Percentiles rank a stretch among this genome's conserved stretches.
Conservation (phyloP, 257 asterid species). For the Phtheirospermum japonicum region DNA sequence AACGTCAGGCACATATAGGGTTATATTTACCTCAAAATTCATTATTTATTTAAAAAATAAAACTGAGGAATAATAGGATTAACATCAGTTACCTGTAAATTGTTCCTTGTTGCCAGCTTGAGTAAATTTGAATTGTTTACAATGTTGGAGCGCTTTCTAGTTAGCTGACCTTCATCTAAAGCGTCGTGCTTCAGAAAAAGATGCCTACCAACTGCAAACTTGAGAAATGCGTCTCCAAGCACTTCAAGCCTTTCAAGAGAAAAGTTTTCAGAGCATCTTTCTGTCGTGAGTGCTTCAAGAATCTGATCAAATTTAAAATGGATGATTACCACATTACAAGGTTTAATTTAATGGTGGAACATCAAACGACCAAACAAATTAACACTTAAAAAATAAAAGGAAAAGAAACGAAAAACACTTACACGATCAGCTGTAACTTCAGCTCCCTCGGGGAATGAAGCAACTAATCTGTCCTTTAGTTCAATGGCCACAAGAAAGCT, state of each 20-base stretch:
- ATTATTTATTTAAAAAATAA: neutral
- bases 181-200: conserved; percentile 68
- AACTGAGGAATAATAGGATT: conserved; percentile 18
- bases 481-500: conserved; percentile 86
- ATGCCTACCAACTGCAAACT: conserved; percentile 89
- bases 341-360: conserved; percentile 15
- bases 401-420: conserved; percentile 19
- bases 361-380: conserved; percentile 10
- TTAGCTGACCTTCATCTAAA: conserved; percentile 92
- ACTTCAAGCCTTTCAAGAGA: conserved; percentile 98
- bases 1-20: neutral
- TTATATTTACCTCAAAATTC: neutral
- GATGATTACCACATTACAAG: conserved; percentile 26
- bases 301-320: conserved; percentile 52
- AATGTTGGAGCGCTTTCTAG: conserved; percentile 77
- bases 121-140: conserved; percentile 76
- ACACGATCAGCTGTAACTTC: conserved; percentile 67
- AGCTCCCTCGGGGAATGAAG: conserved; percentile 81
- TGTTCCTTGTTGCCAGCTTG: conserved; percentile 57
- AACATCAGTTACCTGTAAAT: conserved; percentile 66
- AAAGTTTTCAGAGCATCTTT: conserved; percentile 72
- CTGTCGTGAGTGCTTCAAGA: conserved; percentile 99
- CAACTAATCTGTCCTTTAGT: conserved; percentile 59
- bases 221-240: conserved; percentile 98
- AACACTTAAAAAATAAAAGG: conserved; percentile 20